Conservation (phyloP, 441 rosid genomes). For the Biscutella laevigata region DNA sequence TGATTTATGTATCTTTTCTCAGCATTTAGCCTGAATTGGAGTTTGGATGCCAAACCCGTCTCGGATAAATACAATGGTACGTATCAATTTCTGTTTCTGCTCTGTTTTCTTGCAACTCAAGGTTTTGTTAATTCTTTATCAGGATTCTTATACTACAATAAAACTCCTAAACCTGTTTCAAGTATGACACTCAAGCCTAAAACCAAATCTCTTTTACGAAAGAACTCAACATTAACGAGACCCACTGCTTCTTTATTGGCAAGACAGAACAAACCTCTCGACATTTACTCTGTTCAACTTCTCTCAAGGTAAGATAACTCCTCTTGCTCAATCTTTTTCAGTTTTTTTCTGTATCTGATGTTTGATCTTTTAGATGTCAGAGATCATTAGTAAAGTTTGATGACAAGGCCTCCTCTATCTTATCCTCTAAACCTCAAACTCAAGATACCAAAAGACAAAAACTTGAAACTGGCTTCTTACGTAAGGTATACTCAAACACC, state of each 20-base stretch:
- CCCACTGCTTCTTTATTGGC: slow-evolving; percentile 61
- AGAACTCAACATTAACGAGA: no score
- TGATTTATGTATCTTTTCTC: background rate
- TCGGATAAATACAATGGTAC: slow-evolving; percentile 19
- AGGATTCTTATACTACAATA: no score
- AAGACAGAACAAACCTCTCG: slow-evolving; percentile 39
- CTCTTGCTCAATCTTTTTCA: background rate
- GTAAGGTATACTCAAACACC: slow-evolving; percentile 33
- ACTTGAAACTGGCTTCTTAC: slow-evolving; percentile 47
- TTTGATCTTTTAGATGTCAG: slow-evolving; percentile 29
- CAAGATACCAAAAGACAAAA: slow-evolving; percentile 55
- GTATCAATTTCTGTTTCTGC: background rate
- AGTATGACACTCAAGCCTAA: no score
- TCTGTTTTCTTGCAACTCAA: slow-evolving; percentile 20
- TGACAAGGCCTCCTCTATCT: slow-evolving; percentile 23
- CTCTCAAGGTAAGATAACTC: slow-evolving; percentile 30
- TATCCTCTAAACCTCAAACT: slow-evolving; percentile 27
- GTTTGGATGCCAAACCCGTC: slow-evolving; percentile 18
- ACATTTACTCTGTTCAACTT: slow-evolving; percentile 30
- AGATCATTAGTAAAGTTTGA: slow-evolving; percentile 24
- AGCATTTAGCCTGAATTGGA: slow-evolving; percentile 34
- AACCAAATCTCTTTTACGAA: no score
- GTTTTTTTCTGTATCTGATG: background rate
- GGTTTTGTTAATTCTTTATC: no score
- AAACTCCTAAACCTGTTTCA: no score